Evolutionary conservation across 2,329 filamentous ascomycete species (phyloP).

Genomic region (Fusarium sp.): DNA sequence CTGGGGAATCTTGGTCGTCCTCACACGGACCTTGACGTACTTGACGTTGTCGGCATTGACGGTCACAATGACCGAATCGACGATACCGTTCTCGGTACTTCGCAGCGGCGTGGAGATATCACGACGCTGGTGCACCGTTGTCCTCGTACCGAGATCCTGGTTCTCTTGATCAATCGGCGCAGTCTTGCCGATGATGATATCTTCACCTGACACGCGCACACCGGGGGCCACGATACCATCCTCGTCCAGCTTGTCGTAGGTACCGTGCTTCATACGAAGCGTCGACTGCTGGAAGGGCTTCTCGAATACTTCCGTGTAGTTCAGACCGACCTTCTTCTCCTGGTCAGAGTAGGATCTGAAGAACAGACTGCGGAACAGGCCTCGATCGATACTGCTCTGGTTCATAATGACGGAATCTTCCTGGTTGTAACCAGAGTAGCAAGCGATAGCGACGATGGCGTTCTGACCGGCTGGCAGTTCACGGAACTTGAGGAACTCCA

Average conservation of each 20-base stretch:
- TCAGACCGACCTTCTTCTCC: slow-evolving; percentile 95
- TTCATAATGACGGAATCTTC: slow-evolving; percentile 99
- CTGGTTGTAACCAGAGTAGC: slow-evolving; percentile 99
- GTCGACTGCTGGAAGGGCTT: slow-evolving; percentile 92
- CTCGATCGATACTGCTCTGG: slow-evolving; percentile 97
- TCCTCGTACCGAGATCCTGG: slow-evolving; percentile 93
- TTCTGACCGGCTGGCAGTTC: slow-evolving; percentile 97
- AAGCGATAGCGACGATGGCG: slow-evolving; percentile 96
- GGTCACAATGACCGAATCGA: slow-evolving; percentile 92
- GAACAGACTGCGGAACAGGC: slow-evolving; percentile 96
- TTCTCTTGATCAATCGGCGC: slow-evolving; percentile 93
- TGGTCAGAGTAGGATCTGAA: slow-evolving; percentile 98
- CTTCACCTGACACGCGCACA: slow-evolving; percentile 94
- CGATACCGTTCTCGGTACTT: slow-evolving; percentile 96
- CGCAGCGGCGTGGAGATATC: slow-evolving; percentile 95
- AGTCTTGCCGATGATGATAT: slow-evolving; percentile 99
- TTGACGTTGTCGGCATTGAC: slow-evolving; percentile 94
- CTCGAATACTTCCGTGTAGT: slow-evolving; percentile 93
- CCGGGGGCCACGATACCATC: slow-evolving; percentile 96
- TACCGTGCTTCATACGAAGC: slow-evolving; percentile 91
- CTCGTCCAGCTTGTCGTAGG: slow-evolving; percentile 97
- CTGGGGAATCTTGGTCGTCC: slow-evolving; percentile 97
- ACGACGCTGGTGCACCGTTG: slow-evolving; percentile 89
- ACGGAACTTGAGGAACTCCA: slow-evolving; percentile 99
- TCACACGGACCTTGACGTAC: slow-evolving; percentile 96